Evolutionary conservation across 2,329 filamentous ascomycete species (phyloP), one percentile per base, ranked within the genome.

Genomic region (Diatrype stigma): DNA sequence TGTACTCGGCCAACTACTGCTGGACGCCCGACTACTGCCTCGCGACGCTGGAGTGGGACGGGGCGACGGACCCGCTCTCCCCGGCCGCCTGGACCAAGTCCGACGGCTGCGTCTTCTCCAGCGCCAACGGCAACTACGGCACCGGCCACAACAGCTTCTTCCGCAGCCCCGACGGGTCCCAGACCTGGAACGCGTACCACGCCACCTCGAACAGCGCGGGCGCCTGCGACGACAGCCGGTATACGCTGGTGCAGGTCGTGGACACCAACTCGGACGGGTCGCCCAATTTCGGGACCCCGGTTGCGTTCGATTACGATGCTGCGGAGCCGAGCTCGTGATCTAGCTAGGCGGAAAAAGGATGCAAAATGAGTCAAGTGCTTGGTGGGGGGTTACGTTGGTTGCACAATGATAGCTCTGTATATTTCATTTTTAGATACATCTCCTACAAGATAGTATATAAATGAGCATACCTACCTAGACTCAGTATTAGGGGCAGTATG

Each of bases 71-170:
- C 54, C 80, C 80, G 0, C 63, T 71, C 14, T 57, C 63, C 16
- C 56, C 66, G 0, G 60, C 60, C 0, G 75, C 72, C 11, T 84
- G 79, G 80, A 70, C 63, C 3, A 83, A 82, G 69, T 73, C 67
- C 2, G 60, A 63, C 16, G 77, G 77, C 0, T 79, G 76, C 8
- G 68, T 78, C 2, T 73, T 83, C 35, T 73, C 69, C 19, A 75
- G 71, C 42, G 78, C 73, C 2, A 81, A 82, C 52, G 78, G 78
- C 3, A 80, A 81, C 60, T 82, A 77, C 46, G 79, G 79, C 14
- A 77, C 79, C 0, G 79, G 78, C 0, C 78, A 82, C 54, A 82
- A 82, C 56, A 78, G 76, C 2, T 83, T 84, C 70, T 82, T 84
- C 66, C 67, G 64, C 26, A 81, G 77, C 54, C 79, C 79, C 0